Base-by-base conservation (phyloP, 768 basidiomycete genomes). In the Megacollybia marginata region DNA sequence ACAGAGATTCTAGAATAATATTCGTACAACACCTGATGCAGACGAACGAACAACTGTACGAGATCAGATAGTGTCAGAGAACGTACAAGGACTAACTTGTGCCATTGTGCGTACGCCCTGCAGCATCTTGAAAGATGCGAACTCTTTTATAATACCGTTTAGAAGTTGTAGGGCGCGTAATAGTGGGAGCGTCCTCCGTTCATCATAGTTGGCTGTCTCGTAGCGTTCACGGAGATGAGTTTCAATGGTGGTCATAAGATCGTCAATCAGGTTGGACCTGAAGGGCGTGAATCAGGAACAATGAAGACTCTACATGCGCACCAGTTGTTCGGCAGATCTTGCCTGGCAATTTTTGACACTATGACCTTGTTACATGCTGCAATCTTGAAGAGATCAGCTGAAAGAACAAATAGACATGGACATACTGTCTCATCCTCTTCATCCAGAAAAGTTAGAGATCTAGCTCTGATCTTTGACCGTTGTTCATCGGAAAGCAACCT, bases 321-420 rank as follows among this genome's bases (percentile, higher is more conserved):
- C 92, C 92, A 94, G 35, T 73, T 73, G 32, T 59, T 65, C 9
- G 89, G 88, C 62, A 79, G 92, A 58, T 95, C 92, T 18, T 75
- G 62, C 32, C 92, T 79, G 7, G 89, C 85, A 47, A 93, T 78
- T 61, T 84, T 93, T 11, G 81, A 73, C 9, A 90, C 73, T 20
- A 88, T 80, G 31, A 86, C 59, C 53, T 87, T 76, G 53, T 92
- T 89, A 59, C 81, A 88, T 49, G 85, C 75, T 15, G 87, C 80
- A 51, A 94, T 85, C 92, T 92, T 35, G n/a, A 40, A 32, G 11
- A n/a, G 31, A 23, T 15, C 15, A 49, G 42, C 47, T 4, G 35
- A 49, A 31, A 33, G 36, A 47, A 23, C 5, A 35, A 10, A 11
- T 16, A 19, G 10, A n/a, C 12, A n/a, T 46, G n/a, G 5, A 57